Evolutionary conservation across 345 rosid species (phyloP).

Genomic region (Bruguiera parviflora): DNA sequence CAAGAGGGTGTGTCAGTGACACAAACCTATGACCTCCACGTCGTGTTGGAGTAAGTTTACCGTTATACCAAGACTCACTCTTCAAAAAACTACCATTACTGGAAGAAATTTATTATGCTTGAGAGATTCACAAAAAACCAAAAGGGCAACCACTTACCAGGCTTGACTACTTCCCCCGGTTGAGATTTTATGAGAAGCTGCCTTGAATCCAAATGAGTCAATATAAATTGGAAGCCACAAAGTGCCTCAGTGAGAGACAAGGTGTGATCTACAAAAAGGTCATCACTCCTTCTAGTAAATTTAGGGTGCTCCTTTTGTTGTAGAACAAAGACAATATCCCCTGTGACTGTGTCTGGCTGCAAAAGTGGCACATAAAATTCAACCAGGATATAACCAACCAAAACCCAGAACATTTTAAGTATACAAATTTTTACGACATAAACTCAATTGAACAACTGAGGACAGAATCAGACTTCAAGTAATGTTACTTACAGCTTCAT

Average conservation of each 20-base stretch:
- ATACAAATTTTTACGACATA: no score
- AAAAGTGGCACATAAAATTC: not conserved
- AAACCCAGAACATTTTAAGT: not conserved
- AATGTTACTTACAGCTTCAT: constrained; percentile 30
- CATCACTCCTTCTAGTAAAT: constrained; percentile 75
- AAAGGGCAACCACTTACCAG: constrained; percentile 34
- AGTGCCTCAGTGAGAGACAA: constrained; percentile 66
- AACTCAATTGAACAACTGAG: no score
- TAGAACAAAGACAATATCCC: constrained; percentile 51
- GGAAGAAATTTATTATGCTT: not conserved
- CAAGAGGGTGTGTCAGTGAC: no score
- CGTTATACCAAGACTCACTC: no score
- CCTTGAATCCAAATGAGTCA: constrained; percentile 71
- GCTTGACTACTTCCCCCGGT: constrained; percentile 77
- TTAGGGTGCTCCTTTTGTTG: constrained; percentile 68
- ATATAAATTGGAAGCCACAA: constrained; percentile 66
- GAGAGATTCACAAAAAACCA: not conserved
- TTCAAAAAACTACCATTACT: no score
- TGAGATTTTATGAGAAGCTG: constrained; percentile 69
- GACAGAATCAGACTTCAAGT: not conserved
- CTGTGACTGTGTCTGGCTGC: constrained; percentile 58
- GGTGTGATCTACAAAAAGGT: constrained; percentile 65
- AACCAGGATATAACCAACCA: not conserved
- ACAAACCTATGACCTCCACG: no score
- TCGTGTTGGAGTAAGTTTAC: no score